Percentiles rank a stretch among this genome's conserved stretches.
Conservation (phyloP, 2,329 filamentous ascomycete genomes). For the Hyphodiscus sp. region DNA sequence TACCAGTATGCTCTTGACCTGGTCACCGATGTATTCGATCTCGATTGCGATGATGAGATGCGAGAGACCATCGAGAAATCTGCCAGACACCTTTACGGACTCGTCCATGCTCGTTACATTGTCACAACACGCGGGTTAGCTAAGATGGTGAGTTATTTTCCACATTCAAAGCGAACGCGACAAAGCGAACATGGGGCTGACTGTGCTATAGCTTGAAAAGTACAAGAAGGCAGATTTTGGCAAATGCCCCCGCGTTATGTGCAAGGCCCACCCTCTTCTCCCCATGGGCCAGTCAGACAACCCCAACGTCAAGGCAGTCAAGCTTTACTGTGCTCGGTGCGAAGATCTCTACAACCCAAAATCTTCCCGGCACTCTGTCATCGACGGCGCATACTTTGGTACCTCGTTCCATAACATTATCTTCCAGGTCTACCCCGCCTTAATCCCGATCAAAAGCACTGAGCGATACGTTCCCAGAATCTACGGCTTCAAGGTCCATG, state of each 20-base stretch:
- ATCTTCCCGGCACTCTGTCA: slow-evolving; percentile 87
- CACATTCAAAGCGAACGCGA: neutral
- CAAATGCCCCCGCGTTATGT: slow-evolving; percentile 95
- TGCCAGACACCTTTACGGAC: slow-evolving; percentile 86
- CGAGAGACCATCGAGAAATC: slow-evolving; percentile 97
- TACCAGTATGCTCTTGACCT: slow-evolving; percentile 98
- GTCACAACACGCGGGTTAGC: slow-evolving; percentile 88
- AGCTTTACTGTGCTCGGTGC: slow-evolving; percentile 94
- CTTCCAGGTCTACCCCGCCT: slow-evolving; percentile 92
- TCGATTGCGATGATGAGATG: slow-evolving; percentile 98
- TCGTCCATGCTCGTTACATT: slow-evolving; percentile 94
- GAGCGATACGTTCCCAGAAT: slow-evolving; percentile 84
- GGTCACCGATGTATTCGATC: slow-evolving; percentile 95
- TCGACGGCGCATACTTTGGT: slow-evolving; percentile 97
- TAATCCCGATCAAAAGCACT: slow-evolving; percentile 79
- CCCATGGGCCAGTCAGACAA: slow-evolving; percentile 93
- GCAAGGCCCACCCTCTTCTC: slow-evolving; percentile 84
- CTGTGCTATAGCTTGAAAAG: slow-evolving; percentile 74
- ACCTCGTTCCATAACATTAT: slow-evolving; percentile 98
- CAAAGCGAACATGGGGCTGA: slow-evolving; percentile 12
- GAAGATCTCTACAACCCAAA: slow-evolving; percentile 99
- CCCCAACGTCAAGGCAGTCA: slow-evolving; percentile 81
- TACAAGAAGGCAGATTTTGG: slow-evolving; percentile 98
- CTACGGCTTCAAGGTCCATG: slow-evolving; percentile 95
- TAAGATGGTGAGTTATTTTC: slow-evolving; percentile 71